Evolutionary conservation across 768 basidiomycete genomes (phyloP), one percentile per base, ranked within the genome.

Genomic region (Collybia nuda): DNA sequence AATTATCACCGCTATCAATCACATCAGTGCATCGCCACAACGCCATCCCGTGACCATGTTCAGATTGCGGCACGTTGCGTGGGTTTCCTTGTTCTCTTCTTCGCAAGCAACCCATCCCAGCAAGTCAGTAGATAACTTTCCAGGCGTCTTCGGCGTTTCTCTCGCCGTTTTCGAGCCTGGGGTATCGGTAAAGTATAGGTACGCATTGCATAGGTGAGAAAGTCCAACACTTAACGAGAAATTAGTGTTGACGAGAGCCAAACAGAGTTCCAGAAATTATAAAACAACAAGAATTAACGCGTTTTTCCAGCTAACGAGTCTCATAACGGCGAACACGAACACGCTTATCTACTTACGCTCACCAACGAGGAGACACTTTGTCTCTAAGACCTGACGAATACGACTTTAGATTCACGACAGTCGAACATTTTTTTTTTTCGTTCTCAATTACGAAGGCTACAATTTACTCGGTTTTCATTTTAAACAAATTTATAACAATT

Each of bases 241-340:
- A 38, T 24, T 37, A 44, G 23, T 24, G 38, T 49, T 42, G 39
- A 48, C 47, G 43, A 38, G 14, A 32, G 32, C 32, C 32, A 32
- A 32, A 24, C 46, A 57, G 54, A 53, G 49, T 57, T 53, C 51
- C 54, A 52, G 42, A 24, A 51, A 50, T 54, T 51, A 44, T 51
- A 54, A 58, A 62, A 15, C 50, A 23, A 57, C 55, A 58, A 59
- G 40, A 59, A 60, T 57, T 62, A 60, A 65, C 64, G 64, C 56
- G 47, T 52, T 39, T 21, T 50, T 48, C 28, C 41, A 54, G 47
- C 51, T 62, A 38, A 64, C 62, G 57, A 62, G 50, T 56, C 58
- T 59, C 32, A 36, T 45, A 19, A 51, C 54, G 48, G 48, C 51
- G 44, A 44, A 53, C 36, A 56, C 54, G 51, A 26, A 53, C 35